These are phyloP conservation scores for Diospyros lotus DNA, from an alignment of 148 eudicot species.

Conservation along the genomic window DNA sequence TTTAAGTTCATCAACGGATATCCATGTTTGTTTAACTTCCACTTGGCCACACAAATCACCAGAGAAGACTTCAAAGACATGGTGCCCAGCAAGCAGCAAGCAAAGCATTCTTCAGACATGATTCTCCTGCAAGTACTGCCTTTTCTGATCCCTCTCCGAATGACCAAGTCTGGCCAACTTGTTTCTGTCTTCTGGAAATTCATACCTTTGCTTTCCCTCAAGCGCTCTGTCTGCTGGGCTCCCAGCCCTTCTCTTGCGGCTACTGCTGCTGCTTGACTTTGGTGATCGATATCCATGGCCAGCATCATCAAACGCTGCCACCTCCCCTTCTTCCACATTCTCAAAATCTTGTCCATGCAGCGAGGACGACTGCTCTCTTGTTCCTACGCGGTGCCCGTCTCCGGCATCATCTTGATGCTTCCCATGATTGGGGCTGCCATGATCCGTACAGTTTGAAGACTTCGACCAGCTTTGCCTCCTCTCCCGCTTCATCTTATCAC, in stretches of 20 bases:
- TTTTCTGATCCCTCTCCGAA: conserved; percentile 66
- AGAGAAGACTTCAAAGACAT: too few species aligned
- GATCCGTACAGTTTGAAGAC: conserved; percentile 29
- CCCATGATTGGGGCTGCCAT: conserved; percentile 25
- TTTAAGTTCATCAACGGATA: too few species aligned
- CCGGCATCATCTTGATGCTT: conserved; percentile 31
- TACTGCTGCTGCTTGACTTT: conserved; percentile 38
- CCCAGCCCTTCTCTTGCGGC: conserved; percentile 69
- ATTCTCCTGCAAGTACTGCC: conserved; percentile 62
- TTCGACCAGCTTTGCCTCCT: conserved; percentile 60
- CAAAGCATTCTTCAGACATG: conserved; percentile 37
- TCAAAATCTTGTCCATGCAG: conserved; percentile 39
- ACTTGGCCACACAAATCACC: too few species aligned
- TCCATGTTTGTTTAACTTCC: too few species aligned
- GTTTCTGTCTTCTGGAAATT: conserved; percentile 48
- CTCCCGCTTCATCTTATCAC: conserved; percentile 55
- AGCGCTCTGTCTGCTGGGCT: conserved; percentile 53
- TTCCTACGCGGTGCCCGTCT: conserved; percentile 25
- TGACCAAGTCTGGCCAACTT: conserved; percentile 40
- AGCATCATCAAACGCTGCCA: conserved; percentile 53
- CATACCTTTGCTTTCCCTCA: conserved; percentile 50
- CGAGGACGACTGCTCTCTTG: conserved; percentile 39
- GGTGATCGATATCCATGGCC: conserved; percentile 60
- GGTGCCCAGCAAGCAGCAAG: background rate
- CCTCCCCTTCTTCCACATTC: conserved; percentile 84